phyloP scores from a whole-genome alignment of 768 basidiomycete genomes.

The Tylopilus sp. region DNA sequence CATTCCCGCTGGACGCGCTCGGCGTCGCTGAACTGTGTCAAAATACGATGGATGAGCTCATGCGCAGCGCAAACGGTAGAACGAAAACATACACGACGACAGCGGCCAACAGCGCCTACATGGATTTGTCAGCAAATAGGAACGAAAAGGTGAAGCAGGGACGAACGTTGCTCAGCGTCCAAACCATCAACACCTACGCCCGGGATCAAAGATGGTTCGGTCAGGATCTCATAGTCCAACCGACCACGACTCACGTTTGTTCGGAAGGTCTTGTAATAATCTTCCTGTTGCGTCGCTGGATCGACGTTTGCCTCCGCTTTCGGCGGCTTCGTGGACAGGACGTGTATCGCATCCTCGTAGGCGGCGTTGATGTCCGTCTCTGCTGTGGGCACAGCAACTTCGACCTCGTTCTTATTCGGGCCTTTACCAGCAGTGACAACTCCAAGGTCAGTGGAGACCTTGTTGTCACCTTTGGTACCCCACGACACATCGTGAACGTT shows the following conservation, averaged over 20 bases:
- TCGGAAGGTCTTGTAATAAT: conserved; percentile 85
- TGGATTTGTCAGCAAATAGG: conserved; percentile 10
- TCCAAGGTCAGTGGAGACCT: conserved; percentile 79
- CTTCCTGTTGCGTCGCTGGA: conserved; percentile 63
- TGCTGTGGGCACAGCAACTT: conserved; percentile 79
- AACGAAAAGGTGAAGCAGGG: conserved; percentile 20
- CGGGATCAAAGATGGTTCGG: conserved; percentile 17
- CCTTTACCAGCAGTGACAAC: conserved; percentile 60
- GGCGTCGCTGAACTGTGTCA: conserved; percentile 35
- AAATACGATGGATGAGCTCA: neutral
- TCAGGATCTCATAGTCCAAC: neutral
- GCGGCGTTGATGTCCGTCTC: conserved; percentile 86
- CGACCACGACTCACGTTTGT: conserved; percentile 59
- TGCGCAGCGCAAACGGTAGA: neutral
- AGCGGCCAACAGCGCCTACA: conserved; percentile 67
- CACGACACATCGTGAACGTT: conserved; percentile 92
- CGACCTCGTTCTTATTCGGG: conserved; percentile 73
- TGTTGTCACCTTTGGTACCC: conserved; percentile 96
- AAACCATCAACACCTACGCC: conserved; percentile 69
- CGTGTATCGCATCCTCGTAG: conserved; percentile 88
- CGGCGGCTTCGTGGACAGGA: conserved; percentile 74
- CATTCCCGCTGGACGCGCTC: conserved; percentile 48
- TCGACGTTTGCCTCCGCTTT: conserved; percentile 67
- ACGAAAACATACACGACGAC: conserved; percentile 60
- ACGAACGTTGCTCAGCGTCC: conserved; percentile 81